These are phyloP conservation scores for Reutealis trisperma DNA, from an alignment of 345 rosid species.

Conservation along the genomic window DNA sequence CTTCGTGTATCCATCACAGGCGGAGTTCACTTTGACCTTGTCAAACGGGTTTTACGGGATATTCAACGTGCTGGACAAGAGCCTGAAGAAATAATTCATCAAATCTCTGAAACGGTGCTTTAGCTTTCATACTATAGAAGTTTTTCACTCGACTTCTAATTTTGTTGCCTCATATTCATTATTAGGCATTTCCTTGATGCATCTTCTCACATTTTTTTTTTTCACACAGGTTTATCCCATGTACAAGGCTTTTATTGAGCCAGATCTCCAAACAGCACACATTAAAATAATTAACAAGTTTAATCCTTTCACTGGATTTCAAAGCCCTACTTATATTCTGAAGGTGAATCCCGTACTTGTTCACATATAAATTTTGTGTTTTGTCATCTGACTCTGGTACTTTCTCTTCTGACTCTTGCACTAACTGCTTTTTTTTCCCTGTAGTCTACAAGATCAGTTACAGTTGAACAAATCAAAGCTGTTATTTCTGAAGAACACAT, in stretches of 20 bases:
- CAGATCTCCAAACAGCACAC: conserved; percentile 95
- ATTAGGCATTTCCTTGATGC: not conserved
- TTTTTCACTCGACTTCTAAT: conserved; percentile 12
- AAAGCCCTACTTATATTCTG: conserved; percentile 89
- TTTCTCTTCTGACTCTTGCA: conserved; percentile 15
- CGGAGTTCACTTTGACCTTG: conserved; percentile 97
- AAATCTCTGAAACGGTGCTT: conserved; percentile 93
- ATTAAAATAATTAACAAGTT: conserved; percentile 94
- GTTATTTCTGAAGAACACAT: conserved; percentile 53
- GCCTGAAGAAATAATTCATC: conserved; percentile 99
- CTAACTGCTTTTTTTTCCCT: conserved; percentile 30
- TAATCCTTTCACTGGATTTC: conserved; percentile 97
- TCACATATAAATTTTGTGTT: not conserved
- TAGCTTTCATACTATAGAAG: conserved; percentile 22
- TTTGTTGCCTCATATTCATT: conserved; percentile 17
- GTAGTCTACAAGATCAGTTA: conserved; percentile 73
- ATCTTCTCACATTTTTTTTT: conserved; percentile 4
- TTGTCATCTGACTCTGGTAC: not conserved
- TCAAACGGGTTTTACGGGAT: conserved; percentile 91
- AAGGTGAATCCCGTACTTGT: conserved; percentile 50
- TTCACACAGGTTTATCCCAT: conserved; percentile 83
- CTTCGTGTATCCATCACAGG: conserved; percentile 98
- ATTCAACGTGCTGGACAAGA: conserved; percentile 98
- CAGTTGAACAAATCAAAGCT: conserved; percentile 78
- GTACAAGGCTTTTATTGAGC: conserved; percentile 99